Base-by-base conservation (phyloP, 2,329 filamentous ascomycete genomes). In the Bipolaris zeicola region DNA sequence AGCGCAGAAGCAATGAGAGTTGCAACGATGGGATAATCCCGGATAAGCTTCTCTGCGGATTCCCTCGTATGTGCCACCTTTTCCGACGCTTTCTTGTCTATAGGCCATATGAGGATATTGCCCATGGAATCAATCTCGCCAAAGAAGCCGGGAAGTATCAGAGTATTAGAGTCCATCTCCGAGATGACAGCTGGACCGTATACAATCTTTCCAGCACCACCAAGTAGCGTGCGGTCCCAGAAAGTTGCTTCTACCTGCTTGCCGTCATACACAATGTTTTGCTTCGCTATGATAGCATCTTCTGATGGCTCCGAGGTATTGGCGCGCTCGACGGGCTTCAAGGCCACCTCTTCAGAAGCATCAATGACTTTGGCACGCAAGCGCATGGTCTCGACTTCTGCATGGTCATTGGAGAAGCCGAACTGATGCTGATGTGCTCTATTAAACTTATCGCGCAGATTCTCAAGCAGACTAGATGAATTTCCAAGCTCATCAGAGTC, bases 131-230 rank as follows among this genome's bases (percentile, higher is more conserved):
- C 81, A 5, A 82, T 77, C 56, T 81, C 78, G 5, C 79, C 80
- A 42, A 73, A 73, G 54, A 76, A 79, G 0, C 79, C 80, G 0
- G 81, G 81, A 4, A 82, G 70, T 24, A 83, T 79, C 1, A 83
- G 70, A 0, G 81, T 83, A 60, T 82, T 83, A 18, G 79, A 81
- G 60, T 82, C 81, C 78, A 82, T 82, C 57, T 83, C 80, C 0
- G 77, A 77, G 36, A 82, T 65, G n/a, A 82, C 72, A 37, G 79
- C 80, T 5, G 81, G 81, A 0, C 81, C 81, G 1, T 65, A 48
- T 2, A 82, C 68, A 34, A 73, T 72, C 36, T 78, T 68, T 1
- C 80, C 77, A 36, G 79, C 68, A 42, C 76, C 74, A 13, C 67
- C 77, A 46, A 81, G 71, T 51, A 74, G 72, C 2, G 69, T 57